Base-by-base conservation (phyloP, 805 yeast genomes). In the Barnettozyma sucrosica region DNA sequence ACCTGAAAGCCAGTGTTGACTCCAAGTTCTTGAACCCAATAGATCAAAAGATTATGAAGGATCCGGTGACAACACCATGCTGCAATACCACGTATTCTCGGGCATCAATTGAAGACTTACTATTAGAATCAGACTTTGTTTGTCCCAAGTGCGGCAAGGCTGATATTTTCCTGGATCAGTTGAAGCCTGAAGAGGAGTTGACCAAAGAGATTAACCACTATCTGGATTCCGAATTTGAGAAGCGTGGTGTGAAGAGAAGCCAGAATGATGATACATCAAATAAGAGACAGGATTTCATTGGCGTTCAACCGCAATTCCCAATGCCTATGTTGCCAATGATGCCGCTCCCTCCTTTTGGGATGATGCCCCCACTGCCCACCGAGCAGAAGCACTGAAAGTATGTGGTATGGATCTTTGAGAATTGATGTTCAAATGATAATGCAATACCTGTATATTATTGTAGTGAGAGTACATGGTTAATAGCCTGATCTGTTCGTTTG, bases 61-160 rank as follows among this genome's bases (percentile, higher is more conserved):
- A 80, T 25, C 96, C 97, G 0, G 90, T 85, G 6, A 77, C 71
- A 62, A 89, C 95, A 0, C 92, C 93, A 32, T 90, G 97, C 64
- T 87, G 96, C 61, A 66, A 69, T 11, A 76, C 70, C 37, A 61
- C 72, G 0, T 80, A 79, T 51, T 79, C 92, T 2, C 75, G 79
- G 52, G 76, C 75, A 23, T 69, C 84, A 28, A 77, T 85, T 47
- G 90, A 85, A 56, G 79, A 78, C 51, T 63, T 75, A 7, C 68
- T 92, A 23, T 73, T 92, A 45, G 95, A 87, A 24, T 77, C 80
- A 47, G 98, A 92, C 60, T 92, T 92, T 67, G 80, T 78, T 34
- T 92, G 99, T 67, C 98, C 99, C 5, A 82, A 80, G 53, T 92
- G 99, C 69, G 79, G 76, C 3, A 75, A 73, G 16, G 80, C 77